These are phyloP conservation scores for Aechmea fasciata DNA, from an alignment of 176 grass and related monocot species.

Conservation along the genomic window DNA sequence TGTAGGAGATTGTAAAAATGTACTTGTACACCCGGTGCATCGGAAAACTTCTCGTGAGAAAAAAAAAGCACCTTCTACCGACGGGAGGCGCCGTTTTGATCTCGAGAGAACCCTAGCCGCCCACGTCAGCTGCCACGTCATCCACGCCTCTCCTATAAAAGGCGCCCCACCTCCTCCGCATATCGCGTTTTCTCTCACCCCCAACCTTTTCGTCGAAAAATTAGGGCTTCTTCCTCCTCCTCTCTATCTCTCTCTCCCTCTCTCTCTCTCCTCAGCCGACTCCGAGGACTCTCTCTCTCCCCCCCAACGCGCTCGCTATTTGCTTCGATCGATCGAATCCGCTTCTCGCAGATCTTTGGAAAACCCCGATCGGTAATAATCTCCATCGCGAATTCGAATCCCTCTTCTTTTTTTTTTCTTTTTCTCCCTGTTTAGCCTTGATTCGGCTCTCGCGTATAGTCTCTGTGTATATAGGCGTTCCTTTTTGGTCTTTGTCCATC, in stretches of 20 bases:
- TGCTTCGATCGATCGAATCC: neutral
- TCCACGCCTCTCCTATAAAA: slow-evolving; percentile 16
- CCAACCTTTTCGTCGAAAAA: slow-evolving; percentile 14
- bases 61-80: neutral
- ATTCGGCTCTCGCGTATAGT: neutral
- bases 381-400: neutral
- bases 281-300: neutral
- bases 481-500: neutral
- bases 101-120: slow-evolving; percentile 25
- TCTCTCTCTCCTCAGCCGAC: neutral
- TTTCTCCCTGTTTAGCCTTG: neutral
- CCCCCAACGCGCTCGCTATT: slow-evolving; percentile 1
- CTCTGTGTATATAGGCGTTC: neutral
- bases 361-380: neutral
- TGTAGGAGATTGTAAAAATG: too few species aligned
- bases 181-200: neutral
- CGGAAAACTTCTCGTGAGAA: too few species aligned
- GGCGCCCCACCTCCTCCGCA: neutral
- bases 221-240: slow-evolving; percentile 1
- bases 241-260: too few species aligned
- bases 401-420: neutral
- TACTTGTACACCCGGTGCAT: too few species aligned
- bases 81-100: neutral
- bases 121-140: slow-evolving; percentile 51
- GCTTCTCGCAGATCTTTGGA: neutral